Evolutionary conservation across 2,329 filamentous ascomycete genomes (phyloP).

Genomic region (Neopestalotiopsis sp.): DNA sequence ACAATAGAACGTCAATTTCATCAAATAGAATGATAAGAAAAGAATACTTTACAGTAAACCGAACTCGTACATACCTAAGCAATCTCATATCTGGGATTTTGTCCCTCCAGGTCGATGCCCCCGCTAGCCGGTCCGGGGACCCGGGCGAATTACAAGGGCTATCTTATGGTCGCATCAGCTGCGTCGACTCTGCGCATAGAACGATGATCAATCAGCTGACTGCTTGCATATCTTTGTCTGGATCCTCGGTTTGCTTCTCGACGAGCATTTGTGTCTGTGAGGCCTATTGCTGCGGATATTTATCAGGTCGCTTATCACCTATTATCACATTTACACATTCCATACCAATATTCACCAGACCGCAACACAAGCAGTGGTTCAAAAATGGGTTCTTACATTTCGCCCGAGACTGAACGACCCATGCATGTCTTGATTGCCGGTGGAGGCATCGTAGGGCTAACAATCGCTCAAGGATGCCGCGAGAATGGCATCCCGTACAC

Average conservation of each 20-base stretch:
- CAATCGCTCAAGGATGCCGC: slow-evolving; percentile 41
- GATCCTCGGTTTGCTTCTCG: neutral
- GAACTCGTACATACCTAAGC: too few relatives aligned
- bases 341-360: too few relatives aligned
- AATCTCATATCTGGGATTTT: too few relatives aligned
- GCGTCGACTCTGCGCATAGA: neutral
- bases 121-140: neutral
- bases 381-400: neutral
- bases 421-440: slow-evolving; percentile 42
- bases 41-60: too few relatives aligned
- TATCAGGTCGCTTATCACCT: too few relatives aligned
- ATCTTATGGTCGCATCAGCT: neutral
- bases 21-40: too few relatives aligned
- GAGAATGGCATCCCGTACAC: slow-evolving; percentile 31
- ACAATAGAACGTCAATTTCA: too few relatives aligned
- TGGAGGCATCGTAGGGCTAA: slow-evolving; percentile 43
- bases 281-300: too few relatives aligned
- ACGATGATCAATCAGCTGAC: neutral
- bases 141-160: neutral
- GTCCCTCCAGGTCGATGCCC: neutral
- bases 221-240: neutral
- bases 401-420: neutral
- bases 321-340: too few relatives aligned
- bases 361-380: neutral
- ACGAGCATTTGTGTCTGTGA: too few relatives aligned